Evolutionary conservation across 805 yeast genomes (phyloP), one percentile per base, ranked within the genome.

Genomic region (Hagleromyces aurorensis): DNA sequence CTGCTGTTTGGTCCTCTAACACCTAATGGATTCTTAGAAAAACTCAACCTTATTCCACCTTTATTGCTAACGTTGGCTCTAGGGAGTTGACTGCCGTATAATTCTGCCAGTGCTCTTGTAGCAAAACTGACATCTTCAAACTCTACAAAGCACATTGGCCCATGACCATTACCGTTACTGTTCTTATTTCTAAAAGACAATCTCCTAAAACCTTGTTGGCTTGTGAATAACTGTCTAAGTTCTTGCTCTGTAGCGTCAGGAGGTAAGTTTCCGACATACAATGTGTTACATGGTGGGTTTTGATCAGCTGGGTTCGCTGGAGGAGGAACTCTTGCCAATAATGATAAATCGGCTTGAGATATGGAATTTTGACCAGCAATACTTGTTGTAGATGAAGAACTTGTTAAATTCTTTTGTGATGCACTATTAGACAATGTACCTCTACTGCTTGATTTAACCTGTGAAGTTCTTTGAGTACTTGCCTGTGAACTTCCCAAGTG

Each of bases 61-160:
- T 91, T 91, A 28, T 50, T 57, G 21, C 50, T 55, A 7, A 44
- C 69, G 26, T 69, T 59, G 4, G 84, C 72, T 50, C 96, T 71
- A 17, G 94, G 93, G 47, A 91, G 68, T 7, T 91, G 85, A 40
- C 91, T 69, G 10, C 98, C 98, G 52, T 91, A 91, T 27, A 91
- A 64, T 59, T 87, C 96, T 18, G 94, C 94, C 36, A 91, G 65
- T 0, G 97, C 96, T 47, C 84, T 70, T 2, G 97, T 85, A 1
- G 98, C 98, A 58, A 74, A 80, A 3, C 81, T 78, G 30, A 91
- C 94, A 55, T 89, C 96, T 46, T 91, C 98, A 62, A 91, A 91
- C 64, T 91, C 98, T 32, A 91, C 98, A 67, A 91, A 91, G 59
- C 98, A 91, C 97, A 91, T 91, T 32, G 98, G 98, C 4, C 98